Base-by-base conservation (phyloP, 2,329 filamentous ascomycete genomes). In the Penicillium thymicola region DNA sequence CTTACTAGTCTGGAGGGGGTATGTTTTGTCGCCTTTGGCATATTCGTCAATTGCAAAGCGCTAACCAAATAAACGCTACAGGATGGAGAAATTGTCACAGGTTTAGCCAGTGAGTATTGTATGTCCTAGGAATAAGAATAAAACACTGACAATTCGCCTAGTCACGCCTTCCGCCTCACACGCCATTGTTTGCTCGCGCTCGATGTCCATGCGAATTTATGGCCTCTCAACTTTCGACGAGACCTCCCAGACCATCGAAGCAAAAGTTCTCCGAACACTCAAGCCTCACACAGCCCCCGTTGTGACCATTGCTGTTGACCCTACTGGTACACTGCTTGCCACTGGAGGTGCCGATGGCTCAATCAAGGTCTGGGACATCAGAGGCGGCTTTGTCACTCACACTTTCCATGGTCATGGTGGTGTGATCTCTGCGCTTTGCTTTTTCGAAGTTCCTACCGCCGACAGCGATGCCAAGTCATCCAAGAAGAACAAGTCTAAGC, bases 311-410 rank as follows among this genome's bases (percentile, higher is more conserved):
- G 87, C 90, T 1, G 86, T 94, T 59, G 94, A 99, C 72, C 82
- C 85, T 52, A 96, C 92, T 1, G 89, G 92, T 68, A 96, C 93
- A 2, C 79, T 99, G 13, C 81, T 99, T 42, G 94, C 92, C 16
- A 97, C 93, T 16, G 94, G 95, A 60, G 90, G 90, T 47, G 92
- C 94, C 4, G 94, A 99, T 70, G 94, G 94, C 25, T 85, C 89
- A 0, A 90, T 97, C 67, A 99, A 99, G 74, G 88, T 99, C 51
- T 99, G 93, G 93, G 94, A 99, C 75, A 91, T 99, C 58, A 81
- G 82, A 48, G 90, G 88, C 43, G 94, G 94, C 23, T 97, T 89
- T 73, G 86, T 92, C 32, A 99, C 95, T 28, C 94, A 99, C 75
- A 96, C 91, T 0, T 96, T 99, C 74, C 89, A 93, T 65, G 92